A percentile compares a stretch with the other conserved stretches of the same genome.
Conservation (phyloP, 495 filamentous ascomycete species). For the Aspergillus leporis region DNA sequence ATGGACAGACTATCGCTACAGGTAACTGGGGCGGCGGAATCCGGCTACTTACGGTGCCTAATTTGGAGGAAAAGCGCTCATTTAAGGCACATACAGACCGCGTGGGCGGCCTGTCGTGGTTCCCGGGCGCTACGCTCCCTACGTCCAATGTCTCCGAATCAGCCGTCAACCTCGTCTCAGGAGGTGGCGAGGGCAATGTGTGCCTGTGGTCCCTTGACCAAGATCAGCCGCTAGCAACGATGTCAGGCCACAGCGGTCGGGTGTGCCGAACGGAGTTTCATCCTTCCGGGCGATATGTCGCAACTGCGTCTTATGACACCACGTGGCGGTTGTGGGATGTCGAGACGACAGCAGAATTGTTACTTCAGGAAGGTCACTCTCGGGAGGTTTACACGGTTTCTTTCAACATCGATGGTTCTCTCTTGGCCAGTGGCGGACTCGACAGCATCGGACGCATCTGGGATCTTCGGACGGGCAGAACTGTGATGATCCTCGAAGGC, state of each 20-base stretch:
- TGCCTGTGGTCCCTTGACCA: slow-evolving; percentile 87
- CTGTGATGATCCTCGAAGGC: slow-evolving; percentile 92
- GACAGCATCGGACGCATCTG: slow-evolving; percentile 95
- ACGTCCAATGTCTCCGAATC: slow-evolving; percentile 66
- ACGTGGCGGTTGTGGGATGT: slow-evolving; percentile 98
- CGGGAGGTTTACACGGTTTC: slow-evolving; percentile 84
- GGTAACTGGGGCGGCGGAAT: slow-evolving; percentile 92
- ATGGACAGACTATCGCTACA: slow-evolving; percentile 78
- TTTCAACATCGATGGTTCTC: slow-evolving; percentile 87
- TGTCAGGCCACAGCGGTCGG: slow-evolving; percentile 81
- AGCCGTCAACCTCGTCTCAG: slow-evolving; percentile 82
- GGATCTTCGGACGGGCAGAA: slow-evolving; percentile 92
- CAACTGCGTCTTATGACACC: slow-evolving; percentile 92
- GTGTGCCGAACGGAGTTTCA: slow-evolving; percentile 95
- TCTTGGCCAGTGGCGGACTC: slow-evolving; percentile 85
- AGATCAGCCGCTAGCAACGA: slow-evolving; percentile 78
- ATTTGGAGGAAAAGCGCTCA: slow-evolving; percentile 70
- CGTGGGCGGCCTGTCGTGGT: slow-evolving; percentile 89
- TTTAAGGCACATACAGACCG: slow-evolving; percentile 82
- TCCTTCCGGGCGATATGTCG: slow-evolving; percentile 85
- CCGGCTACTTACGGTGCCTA: slow-evolving; percentile 79
- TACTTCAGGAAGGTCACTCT: slow-evolving; percentile 93
- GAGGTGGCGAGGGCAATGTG: slow-evolving; percentile 86
- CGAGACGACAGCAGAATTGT: slow-evolving; percentile 75
- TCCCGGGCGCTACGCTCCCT: slow-evolving; percentile 76